Conservation (phyloP, 768 basidiomycete species). For the Lactarius hengduanensis region DNA sequence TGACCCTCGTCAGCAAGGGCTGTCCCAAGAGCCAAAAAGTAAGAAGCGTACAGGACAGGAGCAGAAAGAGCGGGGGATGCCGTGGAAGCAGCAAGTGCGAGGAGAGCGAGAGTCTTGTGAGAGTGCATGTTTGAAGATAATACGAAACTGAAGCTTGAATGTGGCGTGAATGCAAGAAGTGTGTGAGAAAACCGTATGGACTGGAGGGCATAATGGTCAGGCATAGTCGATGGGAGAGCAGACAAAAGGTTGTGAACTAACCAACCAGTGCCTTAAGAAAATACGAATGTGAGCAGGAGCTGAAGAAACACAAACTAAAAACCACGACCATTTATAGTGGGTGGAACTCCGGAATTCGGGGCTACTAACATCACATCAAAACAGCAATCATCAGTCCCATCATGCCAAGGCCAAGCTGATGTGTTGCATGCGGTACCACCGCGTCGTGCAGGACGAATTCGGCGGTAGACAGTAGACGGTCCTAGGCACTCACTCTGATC, state of each 20-base stretch:
- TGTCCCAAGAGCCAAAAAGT: not conserved
- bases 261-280: slow-evolving; percentile 20
- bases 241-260: not conserved
- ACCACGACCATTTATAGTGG: not conserved
- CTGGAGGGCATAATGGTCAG: not conserved
- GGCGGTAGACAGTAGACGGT: not conserved
- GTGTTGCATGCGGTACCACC: not conserved
- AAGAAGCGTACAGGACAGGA: not conserved
- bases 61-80: not conserved
- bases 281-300: slow-evolving; percentile 8
- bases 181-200: not conserved
- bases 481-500: not conserved
- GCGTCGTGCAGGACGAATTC: not conserved
- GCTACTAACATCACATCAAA: not conserved
- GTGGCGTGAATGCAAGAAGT: not conserved
- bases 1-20: not conserved
- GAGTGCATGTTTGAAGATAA: slow-evolving; percentile 12
- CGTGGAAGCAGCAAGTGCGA: slow-evolving; percentile 4
- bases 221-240: not conserved
- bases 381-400: not conserved
- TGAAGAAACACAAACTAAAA: not conserved
- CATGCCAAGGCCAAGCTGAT: not conserved
- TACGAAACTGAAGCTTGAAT: not conserved
- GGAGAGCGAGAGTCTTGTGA: not conserved
- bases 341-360: not conserved